Evolutionary conservation across 2,329 filamentous ascomycete species (phyloP).

Genomic region (Botrytis hyacinthi): DNA sequence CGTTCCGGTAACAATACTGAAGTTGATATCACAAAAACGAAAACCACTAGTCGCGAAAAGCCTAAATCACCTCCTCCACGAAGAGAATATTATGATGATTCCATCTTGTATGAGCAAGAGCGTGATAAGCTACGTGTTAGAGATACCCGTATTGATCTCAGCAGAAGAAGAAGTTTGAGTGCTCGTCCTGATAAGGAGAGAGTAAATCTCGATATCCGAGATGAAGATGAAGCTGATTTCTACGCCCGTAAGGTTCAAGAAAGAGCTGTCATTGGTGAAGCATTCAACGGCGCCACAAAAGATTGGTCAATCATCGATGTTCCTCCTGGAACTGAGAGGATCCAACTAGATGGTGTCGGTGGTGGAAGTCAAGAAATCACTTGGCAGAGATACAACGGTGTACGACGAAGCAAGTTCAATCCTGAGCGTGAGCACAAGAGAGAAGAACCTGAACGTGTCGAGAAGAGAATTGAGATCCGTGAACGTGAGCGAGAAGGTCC

Average conservation of each 20-base stretch:
- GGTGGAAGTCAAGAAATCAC: constrained; percentile 73
- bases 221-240: constrained; percentile 54
- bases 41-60: constrained; percentile 25
- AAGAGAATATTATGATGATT: constrained; percentile 58
- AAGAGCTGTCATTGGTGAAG: constrained; percentile 69
- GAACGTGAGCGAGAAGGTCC: constrained; percentile 15
- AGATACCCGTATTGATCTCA: constrained; percentile 34
- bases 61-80: constrained; percentile 25
- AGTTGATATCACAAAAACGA: constrained; percentile 49
- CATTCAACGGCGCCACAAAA: constrained; percentile 68
- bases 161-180: constrained; percentile 32
- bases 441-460: constrained; percentile 14
- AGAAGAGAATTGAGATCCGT: constrained; percentile 18
- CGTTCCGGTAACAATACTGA: constrained; percentile 54
- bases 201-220: constrained; percentile 33
- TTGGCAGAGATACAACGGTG: constrained; percentile 77
- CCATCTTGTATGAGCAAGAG: constrained; percentile 58
- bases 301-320: constrained; percentile 83
- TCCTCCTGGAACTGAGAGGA: constrained; percentile 76
- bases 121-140: constrained; percentile 40
- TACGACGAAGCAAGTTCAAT: constrained; percentile 70
- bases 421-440: constrained; percentile 56
- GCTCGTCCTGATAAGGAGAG: constrained; percentile 32
- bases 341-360: constrained; percentile 77
- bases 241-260: constrained; percentile 68